These are phyloP conservation scores for Cystobasidiaceae sp. DNA, from an alignment of 1,284 basidiomycete genomes.

Conservation along the genomic window DNA sequence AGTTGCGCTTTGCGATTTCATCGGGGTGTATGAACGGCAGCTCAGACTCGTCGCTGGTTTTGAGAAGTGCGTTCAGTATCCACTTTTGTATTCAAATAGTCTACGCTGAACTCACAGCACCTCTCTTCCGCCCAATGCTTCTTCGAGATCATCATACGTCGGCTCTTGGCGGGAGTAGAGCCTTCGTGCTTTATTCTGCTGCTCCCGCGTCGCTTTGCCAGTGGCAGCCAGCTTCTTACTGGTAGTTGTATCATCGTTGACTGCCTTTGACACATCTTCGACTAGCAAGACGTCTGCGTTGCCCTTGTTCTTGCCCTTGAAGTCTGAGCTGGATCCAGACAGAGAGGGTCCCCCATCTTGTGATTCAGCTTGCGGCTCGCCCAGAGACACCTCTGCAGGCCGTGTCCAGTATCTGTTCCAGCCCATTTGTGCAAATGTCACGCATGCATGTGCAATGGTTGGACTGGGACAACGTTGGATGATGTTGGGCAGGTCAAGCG, in stretches of 20 bases:
- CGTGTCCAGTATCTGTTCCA: neutral
- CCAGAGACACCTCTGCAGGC: neutral
- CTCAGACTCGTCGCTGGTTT: conserved; percentile 2
- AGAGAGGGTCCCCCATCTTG: no score
- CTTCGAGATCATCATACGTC: neutral
- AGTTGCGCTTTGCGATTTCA: neutral
- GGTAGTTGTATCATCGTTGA: neutral
- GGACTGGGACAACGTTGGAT: no score
- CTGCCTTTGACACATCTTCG: neutral
- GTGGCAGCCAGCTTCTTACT: neutral
- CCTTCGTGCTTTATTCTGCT: neutral
- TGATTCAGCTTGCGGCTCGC: no score
- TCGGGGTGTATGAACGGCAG: conserved; percentile 4
- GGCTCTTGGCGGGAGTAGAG: neutral
- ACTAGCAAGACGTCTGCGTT: neutral
- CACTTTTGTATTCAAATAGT: neutral
- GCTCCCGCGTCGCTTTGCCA: no score
- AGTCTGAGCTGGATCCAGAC: no score
- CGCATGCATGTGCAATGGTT: no score
- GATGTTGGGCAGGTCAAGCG: no score
- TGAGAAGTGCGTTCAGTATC: neutral
- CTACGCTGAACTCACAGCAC: neutral
- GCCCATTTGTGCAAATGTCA: no score
- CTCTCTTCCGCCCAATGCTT: neutral
- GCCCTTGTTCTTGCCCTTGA: neutral